Evolutionary conservation across 805 yeast genomes (phyloP).

Genomic region (Yarrowia keelungensis): DNA sequence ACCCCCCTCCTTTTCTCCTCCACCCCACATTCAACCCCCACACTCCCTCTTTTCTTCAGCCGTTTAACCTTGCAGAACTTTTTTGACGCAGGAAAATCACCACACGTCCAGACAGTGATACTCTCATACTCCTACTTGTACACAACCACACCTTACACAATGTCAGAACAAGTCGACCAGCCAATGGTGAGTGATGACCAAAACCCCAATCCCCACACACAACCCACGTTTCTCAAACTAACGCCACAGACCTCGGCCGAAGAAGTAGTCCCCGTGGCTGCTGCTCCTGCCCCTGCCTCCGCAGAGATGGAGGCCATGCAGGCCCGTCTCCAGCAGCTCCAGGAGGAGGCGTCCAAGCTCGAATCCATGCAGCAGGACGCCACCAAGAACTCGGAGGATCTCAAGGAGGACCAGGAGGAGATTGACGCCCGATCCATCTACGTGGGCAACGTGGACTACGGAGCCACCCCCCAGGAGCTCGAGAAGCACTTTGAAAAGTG

Average conservation of each 20-base stretch:
- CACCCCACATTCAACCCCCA: not conserved
- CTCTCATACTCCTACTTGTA: not conserved
- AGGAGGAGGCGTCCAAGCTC: slow-evolving; percentile 67
- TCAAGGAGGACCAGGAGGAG: slow-evolving; percentile 62
- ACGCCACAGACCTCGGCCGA: slow-evolving; percentile 30
- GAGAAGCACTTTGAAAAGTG: slow-evolving; percentile 73
- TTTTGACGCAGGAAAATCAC: slow-evolving; percentile 19
- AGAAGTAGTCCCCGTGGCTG: slow-evolving; percentile 1
- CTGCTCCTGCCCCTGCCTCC: not conserved
- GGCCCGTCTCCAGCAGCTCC: slow-evolving; percentile 60
- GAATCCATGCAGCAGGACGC: slow-evolving; percentile 63
- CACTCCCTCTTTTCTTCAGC: not conserved
- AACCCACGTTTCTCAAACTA: slow-evolving; percentile 36
- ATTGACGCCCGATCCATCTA: slow-evolving; percentile 79
- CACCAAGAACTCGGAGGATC: slow-evolving; percentile 54
- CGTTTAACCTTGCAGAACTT: slow-evolving; percentile 27
- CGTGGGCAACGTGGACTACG: slow-evolving; percentile 86
- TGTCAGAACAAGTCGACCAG: slow-evolving; percentile 28
- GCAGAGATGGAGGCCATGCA: slow-evolving; percentile 50
- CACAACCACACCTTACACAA: not conserved
- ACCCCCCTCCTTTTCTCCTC: not conserved
- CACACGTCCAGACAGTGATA: not conserved
- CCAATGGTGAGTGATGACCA: slow-evolving; percentile 37
- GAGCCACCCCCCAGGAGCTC: slow-evolving; percentile 76
- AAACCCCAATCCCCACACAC: not conserved